Base-by-base conservation (phyloP, 352 stramenopile genomes). In the Globisporangium abappressorium region DNA sequence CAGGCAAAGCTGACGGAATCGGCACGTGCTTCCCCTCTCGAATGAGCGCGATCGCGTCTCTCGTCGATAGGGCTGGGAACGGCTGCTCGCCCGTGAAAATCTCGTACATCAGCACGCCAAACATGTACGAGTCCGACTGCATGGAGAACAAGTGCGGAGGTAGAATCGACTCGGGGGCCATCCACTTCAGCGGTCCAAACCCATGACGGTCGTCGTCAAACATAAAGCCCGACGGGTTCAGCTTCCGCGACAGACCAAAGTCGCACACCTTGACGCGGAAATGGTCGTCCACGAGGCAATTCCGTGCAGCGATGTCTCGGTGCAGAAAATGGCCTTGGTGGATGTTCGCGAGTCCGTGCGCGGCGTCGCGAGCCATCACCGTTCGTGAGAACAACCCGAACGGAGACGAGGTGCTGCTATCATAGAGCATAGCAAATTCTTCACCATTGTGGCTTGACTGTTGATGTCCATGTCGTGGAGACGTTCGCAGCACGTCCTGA, bases 81-180 rank as follows among this genome's bases (percentile, higher is more conserved):
- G 85, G 85, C 41, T 75, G 63, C 7, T 73, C 57, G 15, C 84
- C 84, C 36, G 75, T 89, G 65, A 91, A 93, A 36, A 91, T 87
- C 61, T 93, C 85, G 69, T 87, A 93, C 60, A 93, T 73, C 14
- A 91, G 65, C 22, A 91, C 81, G 6, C 82, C 84, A 30, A 91
- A 93, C 80, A 90, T 90, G 75, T 90, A 93, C 62, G 81, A 78
- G 66, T 93, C 85, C 18, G 85, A 91, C 36, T 81, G 81, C 18
- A 73, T 81, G 2, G 84, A 93, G 66, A 91, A 93, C 7, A 91
- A 41, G 54, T 93, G 80, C 6, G 84, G 85, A 18, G 85, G 80
- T 12, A 81, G 60, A 8, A 91, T 78, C 0, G 81, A 90, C 63
- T 93, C 85, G 11, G 83, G 85, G 0, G 85, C 80, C 82, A 91